phyloP scores from a whole-genome alignment of 78 protist genomes.

The Isochrysis galbana region DNA sequence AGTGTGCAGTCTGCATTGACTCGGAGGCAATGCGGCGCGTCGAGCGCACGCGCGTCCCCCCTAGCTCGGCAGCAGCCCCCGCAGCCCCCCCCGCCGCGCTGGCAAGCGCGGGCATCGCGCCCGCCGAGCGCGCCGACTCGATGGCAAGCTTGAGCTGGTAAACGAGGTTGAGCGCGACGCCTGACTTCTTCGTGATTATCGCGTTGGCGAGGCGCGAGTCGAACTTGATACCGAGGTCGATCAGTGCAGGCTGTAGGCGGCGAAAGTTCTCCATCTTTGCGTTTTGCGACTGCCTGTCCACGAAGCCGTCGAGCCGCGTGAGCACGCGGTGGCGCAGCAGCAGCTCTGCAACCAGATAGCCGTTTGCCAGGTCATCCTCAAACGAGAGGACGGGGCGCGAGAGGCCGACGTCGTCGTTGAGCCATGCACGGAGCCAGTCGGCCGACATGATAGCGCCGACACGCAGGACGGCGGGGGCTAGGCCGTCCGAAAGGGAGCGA shows the following conservation, averaged over 20 bases:
- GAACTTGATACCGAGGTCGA: background rate
- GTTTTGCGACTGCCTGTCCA: background rate
- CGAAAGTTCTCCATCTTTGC: background rate
- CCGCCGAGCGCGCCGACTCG: background rate
- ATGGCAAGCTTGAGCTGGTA: conserved; percentile 9
- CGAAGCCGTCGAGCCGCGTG: background rate
- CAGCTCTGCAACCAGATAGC: conserved; percentile 25
- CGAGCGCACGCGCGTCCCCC: background rate
- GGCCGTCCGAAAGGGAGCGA: too few species aligned
- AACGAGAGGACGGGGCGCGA: background rate
- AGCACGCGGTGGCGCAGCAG: background rate
- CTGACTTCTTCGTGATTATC: background rate
- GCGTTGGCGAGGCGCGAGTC: background rate
- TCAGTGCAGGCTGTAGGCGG: background rate
- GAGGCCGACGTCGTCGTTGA: background rate
- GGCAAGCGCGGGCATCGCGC: background rate
- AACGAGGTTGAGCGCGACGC: background rate
- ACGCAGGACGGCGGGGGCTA: too few species aligned
- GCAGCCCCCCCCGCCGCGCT: background rate
- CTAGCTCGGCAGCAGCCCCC: background rate
- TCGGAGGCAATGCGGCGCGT: background rate
- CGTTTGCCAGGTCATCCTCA: background rate
- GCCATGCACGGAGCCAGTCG: background rate
- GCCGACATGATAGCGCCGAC: background rate
- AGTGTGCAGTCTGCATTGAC: too few species aligned